phyloP scores from a whole-genome alignment of 805 yeast species.

The Lachancea cidri region DNA sequence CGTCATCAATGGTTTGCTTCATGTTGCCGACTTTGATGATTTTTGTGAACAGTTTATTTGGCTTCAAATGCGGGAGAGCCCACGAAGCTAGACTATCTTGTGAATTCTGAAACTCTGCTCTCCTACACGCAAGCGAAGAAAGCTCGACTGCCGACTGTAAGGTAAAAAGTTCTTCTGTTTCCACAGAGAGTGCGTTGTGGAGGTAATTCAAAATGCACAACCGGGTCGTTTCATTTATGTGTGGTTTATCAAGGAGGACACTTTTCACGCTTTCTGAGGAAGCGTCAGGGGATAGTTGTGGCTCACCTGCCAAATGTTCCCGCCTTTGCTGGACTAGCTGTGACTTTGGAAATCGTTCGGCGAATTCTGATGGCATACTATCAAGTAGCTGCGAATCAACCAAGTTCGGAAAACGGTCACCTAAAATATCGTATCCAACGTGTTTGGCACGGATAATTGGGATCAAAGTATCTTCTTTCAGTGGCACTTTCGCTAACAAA shows the following conservation, averaged over 20 bases:
- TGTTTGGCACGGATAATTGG: not conserved
- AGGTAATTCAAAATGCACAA: not conserved
- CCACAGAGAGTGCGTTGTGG: not conserved
- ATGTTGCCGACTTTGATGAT: conserved; percentile 30
- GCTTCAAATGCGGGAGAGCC: conserved; percentile 18
- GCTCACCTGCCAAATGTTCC: not conserved
- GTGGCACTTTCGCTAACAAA: not conserved
- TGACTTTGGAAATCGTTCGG: not conserved
- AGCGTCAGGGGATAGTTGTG: not conserved
- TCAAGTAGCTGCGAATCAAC: not conserved
- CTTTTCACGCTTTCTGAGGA: not conserved
- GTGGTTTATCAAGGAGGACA: not conserved
- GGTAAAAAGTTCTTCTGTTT: not conserved
- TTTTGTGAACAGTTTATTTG: conserved; percentile 23
- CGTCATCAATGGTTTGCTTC: conserved; percentile 28
- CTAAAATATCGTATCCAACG: not conserved
- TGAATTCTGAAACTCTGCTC: not conserved
- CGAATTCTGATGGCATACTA: not conserved
- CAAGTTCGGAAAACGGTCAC: not conserved
- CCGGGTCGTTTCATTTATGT: not conserved
- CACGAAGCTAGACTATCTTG: conserved; percentile 5
- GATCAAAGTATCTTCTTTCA: not conserved
- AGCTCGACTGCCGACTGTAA: conserved; percentile 3
- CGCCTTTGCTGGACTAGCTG: not conserved
- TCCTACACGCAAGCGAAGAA: not conserved